Evolutionary conservation across 345 rosid species (phyloP).

Genomic region (Salix caprea): DNA sequence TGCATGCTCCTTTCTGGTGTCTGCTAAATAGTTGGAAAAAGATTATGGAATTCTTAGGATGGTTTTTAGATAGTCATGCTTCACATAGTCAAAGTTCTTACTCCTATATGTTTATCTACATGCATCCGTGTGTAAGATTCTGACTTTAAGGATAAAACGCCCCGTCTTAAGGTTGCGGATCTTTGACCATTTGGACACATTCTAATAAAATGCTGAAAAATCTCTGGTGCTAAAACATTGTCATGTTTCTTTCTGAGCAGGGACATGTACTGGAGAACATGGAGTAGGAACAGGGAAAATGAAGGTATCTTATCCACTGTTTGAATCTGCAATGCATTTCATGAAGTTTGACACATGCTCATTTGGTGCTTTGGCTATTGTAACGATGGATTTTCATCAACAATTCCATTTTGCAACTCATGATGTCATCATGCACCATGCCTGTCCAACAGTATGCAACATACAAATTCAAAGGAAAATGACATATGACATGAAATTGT

Average conservation of each 20-base stretch:
- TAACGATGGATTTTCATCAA: background rate
- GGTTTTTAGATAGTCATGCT: background rate
- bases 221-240: conserved; percentile 8
- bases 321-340: background rate
- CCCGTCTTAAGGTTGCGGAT: background rate
- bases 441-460: no score
- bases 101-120: background rate
- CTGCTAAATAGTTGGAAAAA: background rate
- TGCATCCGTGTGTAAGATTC: background rate
- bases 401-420: background rate
- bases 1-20: background rate
- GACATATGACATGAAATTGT: no score
- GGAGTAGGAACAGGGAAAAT: conserved; percentile 93
- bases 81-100: background rate
- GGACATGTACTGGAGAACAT: conserved; percentile 95
- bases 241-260: conserved; percentile 35
- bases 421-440: background rate
- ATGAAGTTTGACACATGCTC: background rate
- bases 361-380: background rate
- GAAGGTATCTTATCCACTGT: conserved; percentile 50
- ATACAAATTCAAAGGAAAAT: no score
- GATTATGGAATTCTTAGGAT: background rate
- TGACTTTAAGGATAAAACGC: background rate
- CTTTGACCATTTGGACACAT: background rate
- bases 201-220: background rate